phyloP scores from a whole-genome alignment of 495 filamentous ascomycete genomes.

The Trichoderma erinaceum region DNA sequence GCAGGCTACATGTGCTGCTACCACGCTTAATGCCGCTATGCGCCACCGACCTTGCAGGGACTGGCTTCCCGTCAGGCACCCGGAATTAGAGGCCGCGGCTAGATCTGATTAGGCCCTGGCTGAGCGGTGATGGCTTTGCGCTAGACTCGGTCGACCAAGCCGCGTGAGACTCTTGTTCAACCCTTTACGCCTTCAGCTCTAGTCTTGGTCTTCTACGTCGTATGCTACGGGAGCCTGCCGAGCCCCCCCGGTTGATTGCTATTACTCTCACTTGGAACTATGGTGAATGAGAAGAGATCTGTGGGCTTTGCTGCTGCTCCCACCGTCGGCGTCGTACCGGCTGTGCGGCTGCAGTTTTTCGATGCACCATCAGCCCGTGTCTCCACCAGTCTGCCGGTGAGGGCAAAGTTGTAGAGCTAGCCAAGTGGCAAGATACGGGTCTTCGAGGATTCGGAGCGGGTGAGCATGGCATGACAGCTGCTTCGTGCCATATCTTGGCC shows the following conservation, averaged over 20 bases:
- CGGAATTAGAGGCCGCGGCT: neutral
- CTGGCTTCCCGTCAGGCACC: neutral
- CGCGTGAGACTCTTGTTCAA: neutral
- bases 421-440: neutral
- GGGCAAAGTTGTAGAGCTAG: neutral
- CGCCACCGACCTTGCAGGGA: constrained; percentile 3
- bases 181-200: neutral
- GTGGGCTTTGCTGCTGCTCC: neutral
- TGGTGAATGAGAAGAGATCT: neutral
- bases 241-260: neutral
- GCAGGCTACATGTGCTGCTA: neutral
- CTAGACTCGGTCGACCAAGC: neutral
- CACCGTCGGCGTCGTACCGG: neutral
- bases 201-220: neutral
- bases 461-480: neutral
- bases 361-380: neutral
- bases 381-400: neutral
- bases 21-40: neutral
- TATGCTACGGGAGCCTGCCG: neutral
- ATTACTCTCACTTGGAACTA: neutral
- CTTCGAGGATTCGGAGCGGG: neutral
- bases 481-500: neutral
- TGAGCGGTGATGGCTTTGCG: neutral
- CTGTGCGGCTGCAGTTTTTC: neutral
- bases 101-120: neutral